A percentile compares a stretch with the other conserved stretches of the same genome.
Conservation (phyloP, 352 stramenopile species). For the Phytopythium sindhum region DNA sequence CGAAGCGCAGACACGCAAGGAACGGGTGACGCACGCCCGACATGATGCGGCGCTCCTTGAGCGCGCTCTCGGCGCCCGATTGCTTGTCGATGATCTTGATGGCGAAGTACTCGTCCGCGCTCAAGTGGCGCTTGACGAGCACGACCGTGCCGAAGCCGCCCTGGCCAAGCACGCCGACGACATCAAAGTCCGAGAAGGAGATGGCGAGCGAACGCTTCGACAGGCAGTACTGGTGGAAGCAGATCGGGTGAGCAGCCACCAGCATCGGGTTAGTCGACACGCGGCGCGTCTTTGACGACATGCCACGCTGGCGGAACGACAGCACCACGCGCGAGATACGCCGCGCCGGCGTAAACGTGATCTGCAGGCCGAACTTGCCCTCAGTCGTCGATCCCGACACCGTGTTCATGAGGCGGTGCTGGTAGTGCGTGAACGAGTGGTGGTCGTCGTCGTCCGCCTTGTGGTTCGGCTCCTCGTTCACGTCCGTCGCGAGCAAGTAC, state of each 20-base stretch:
- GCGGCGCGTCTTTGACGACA: slow-evolving; percentile 36
- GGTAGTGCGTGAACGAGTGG: slow-evolving; percentile 57
- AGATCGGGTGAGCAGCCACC: slow-evolving; percentile 71
- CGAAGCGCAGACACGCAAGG: slow-evolving; percentile 76
- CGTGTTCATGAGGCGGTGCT: slow-evolving; percentile 66
- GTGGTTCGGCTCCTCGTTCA: slow-evolving; percentile 43
- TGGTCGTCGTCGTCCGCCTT: slow-evolving; percentile 72
- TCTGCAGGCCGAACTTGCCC: slow-evolving; percentile 73
- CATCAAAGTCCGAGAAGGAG: slow-evolving; percentile 84
- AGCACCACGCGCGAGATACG: slow-evolving; percentile 83
- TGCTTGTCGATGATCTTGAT: slow-evolving; percentile 90
- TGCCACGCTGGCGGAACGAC: slow-evolving; percentile 69
- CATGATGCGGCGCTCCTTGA: slow-evolving; percentile 77
- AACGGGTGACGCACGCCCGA: slow-evolving; percentile 78
- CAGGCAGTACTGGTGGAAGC: slow-evolving; percentile 81
- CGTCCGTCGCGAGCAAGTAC: slow-evolving; percentile 61
- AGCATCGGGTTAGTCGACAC: slow-evolving; percentile 73
- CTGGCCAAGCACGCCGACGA: slow-evolving; percentile 79
- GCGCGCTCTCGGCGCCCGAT: slow-evolving; percentile 62
- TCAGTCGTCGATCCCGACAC: slow-evolving; percentile 71
- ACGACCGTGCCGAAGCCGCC: slow-evolving; percentile 80
- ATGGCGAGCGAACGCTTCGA: slow-evolving; percentile 80
- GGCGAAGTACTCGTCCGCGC: slow-evolving; percentile 75
- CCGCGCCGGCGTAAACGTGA: slow-evolving; percentile 79
- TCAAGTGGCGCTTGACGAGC: slow-evolving; percentile 76